Percentiles rank a stretch among this genome's conserved stretches.
These are phyloP conservation scores for Aureobasidium sp. DNA, from an alignment of 2,329 filamentous ascomycete species.

Conservation along the genomic window DNA sequence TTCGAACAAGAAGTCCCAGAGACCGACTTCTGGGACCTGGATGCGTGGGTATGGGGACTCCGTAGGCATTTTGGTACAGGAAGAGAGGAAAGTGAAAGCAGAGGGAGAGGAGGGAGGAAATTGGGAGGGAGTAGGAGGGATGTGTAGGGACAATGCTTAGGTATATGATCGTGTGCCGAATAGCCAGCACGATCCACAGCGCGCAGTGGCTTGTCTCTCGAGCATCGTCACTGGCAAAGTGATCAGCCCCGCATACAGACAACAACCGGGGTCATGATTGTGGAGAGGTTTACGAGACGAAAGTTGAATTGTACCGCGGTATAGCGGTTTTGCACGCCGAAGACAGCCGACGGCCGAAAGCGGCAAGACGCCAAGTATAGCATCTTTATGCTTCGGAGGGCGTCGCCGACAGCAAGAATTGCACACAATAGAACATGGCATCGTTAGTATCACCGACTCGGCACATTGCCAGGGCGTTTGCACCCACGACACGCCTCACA, in stretches of 20 bases:
- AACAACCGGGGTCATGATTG: not conserved
- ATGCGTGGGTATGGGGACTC: constrained; percentile 58
- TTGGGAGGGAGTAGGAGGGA: not conserved
- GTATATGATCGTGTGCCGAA: not conserved
- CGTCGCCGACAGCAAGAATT: not conserved
- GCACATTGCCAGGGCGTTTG: constrained; percentile 2
- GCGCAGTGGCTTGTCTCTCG: not conserved
- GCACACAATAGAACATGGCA: not conserved
- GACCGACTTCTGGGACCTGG: constrained; percentile 64
- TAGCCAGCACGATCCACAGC: not conserved
- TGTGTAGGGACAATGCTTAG: not conserved
- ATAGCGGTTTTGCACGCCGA: not conserved
- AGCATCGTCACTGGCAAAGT: constrained; percentile 1
- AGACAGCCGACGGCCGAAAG: not conserved
- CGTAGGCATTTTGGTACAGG: constrained; percentile 54
- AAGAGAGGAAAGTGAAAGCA: not conserved
- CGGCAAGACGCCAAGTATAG: constrained; percentile 3
- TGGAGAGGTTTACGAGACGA: not conserved
- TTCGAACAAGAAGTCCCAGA: constrained; percentile 76
- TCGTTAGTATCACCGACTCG: constrained; percentile 6
- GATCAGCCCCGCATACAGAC: not conserved
- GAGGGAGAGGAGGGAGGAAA: not conserved
- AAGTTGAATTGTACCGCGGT: not conserved
- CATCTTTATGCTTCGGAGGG: not conserved
- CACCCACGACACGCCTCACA: constrained; percentile 17